Conservation (phyloP, 176 grass and related monocot species). For the Olyra latifolia region DNA sequence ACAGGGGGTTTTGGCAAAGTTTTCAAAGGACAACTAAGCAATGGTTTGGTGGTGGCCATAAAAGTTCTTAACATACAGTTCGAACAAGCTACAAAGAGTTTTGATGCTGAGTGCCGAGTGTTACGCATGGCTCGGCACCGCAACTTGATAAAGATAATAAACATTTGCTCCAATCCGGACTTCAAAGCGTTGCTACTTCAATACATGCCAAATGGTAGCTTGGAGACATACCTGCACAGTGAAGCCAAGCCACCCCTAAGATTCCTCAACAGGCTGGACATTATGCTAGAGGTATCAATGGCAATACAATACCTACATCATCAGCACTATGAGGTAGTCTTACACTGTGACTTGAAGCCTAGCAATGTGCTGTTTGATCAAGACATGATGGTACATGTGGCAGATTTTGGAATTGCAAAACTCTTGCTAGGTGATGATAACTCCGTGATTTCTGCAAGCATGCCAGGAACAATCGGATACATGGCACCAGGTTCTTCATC, state of each 20-base stretch:
- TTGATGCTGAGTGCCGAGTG: neutral
- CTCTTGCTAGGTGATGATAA: slow-evolving; percentile 11
- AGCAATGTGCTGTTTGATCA: neutral
- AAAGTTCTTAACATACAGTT: neutral
- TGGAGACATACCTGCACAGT: neutral
- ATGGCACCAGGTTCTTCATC: slow-evolving; percentile 12
- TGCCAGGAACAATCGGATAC: slow-evolving; percentile 6
- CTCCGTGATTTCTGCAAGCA: neutral
- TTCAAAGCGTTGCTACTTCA: neutral
- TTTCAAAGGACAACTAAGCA: neutral
- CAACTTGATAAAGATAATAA: neutral
- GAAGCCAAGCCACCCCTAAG: neutral
- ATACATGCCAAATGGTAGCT: slow-evolving; percentile 1
- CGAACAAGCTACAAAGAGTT: neutral
- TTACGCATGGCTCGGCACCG: neutral
- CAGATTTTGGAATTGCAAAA: slow-evolving; percentile 42
- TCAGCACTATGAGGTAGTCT: neutral
- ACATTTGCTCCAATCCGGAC: neutral
- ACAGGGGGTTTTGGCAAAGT: neutral
- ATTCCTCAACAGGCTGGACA: neutral
- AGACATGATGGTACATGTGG: slow-evolving; percentile 31
- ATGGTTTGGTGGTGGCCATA: neutral
- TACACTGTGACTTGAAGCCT: neutral
- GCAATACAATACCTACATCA: neutral
- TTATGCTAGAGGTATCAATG: neutral